These are phyloP conservation scores for Camellia granthamiana DNA, from an alignment of 148 eudicot genomes.

Conservation along the genomic window DNA sequence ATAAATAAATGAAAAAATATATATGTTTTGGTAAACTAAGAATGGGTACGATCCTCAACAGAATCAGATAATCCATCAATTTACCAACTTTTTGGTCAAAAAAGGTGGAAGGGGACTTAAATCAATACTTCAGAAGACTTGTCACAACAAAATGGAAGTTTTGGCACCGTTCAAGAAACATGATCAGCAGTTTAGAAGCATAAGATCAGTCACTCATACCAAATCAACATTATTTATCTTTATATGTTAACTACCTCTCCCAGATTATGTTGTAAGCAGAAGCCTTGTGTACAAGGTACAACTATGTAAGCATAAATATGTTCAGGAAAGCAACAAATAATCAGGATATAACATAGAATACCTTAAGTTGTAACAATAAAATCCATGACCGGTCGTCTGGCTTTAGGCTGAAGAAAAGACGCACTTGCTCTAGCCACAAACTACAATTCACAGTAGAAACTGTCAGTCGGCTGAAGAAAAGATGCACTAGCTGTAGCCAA, in stretches of 20 bases:
- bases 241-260: no score
- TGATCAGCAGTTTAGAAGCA: background rate
- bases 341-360: conserved; percentile 20
- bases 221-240: background rate
- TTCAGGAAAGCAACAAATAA: background rate
- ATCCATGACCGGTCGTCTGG: conserved; percentile 51
- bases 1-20: no score
- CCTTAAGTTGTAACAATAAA: conserved; percentile 62
- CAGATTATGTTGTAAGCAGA: no score
- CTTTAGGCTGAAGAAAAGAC: conserved; percentile 45
- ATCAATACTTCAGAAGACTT: background rate
- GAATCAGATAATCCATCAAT: background rate
- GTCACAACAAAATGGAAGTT: no score
- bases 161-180: background rate
- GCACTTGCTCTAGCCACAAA: conserved; percentile 70
- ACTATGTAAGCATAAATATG: background rate
- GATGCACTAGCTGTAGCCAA: no score
- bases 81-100: background rate
- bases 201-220: background rate
- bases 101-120: background rate
- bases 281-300: background rate
- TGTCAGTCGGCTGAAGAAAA: no score
- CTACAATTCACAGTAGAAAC: conserved; percentile 27
- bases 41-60: background rate
- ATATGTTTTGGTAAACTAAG: background rate